These are phyloP conservation scores for Fusarium sp. DNA, from an alignment of 2,329 filamentous ascomycete genomes.

Conservation along the genomic window DNA sequence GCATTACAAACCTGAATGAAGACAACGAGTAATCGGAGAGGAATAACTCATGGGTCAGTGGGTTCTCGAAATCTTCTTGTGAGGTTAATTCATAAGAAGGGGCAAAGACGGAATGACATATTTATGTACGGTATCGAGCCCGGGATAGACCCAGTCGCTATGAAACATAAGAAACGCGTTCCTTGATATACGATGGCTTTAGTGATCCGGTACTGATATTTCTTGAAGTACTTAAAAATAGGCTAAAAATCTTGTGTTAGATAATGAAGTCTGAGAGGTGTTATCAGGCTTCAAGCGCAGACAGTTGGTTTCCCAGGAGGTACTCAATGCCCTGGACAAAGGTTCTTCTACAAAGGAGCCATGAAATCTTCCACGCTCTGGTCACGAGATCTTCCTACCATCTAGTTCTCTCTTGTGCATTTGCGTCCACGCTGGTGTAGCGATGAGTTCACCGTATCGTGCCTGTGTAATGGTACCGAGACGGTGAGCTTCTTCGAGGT, in stretches of 20 bases:
- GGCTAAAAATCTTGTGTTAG: neutral
- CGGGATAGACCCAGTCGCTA: neutral
- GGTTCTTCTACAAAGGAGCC: neutral
- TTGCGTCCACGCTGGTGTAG: neutral
- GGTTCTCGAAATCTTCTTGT: neutral
- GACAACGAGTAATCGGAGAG: neutral
- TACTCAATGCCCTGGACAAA: neutral
- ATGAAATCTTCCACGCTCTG: no score
- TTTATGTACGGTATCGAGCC: neutral
- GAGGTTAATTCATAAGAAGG: no score
- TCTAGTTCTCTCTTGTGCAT: no score
- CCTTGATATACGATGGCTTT: neutral
- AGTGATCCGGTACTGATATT: neutral
- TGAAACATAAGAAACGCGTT: neutral
- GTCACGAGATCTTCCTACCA: no score
- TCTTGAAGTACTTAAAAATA: neutral
- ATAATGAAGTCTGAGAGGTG: neutral
- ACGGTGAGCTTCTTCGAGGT: neutral
- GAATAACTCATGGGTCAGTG: fast-evolving
- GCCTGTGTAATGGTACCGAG: no score
- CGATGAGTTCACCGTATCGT: neutral
- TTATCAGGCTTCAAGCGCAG: neutral
- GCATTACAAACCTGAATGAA: neutral
- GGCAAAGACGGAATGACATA: neutral
- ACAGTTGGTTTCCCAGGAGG: no score